A percentile compares a stretch with the other conserved stretches of the same genome.
These are phyloP conservation scores for Ricinus communis DNA, from an alignment of 345 rosid genomes.

Conservation along the genomic window DNA sequence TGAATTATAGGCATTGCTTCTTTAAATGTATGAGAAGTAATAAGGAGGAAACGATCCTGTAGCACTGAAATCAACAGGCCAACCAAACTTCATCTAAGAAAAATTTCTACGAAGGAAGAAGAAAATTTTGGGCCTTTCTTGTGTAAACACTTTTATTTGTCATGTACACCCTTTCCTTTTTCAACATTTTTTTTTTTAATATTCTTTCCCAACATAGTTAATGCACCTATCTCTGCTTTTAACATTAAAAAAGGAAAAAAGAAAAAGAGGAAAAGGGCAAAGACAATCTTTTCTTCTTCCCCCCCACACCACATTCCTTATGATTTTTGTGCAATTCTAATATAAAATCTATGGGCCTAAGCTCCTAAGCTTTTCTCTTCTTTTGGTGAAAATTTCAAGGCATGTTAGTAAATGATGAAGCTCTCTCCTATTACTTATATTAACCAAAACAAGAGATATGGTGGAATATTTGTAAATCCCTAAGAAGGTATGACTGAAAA, in stretches of 20 bases:
- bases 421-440: constrained; percentile 17
- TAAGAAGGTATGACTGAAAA: constrained; percentile 41
- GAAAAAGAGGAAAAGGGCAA: constrained; percentile 17
- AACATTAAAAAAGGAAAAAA: background rate
- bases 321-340: constrained; percentile 55
- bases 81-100: constrained; percentile 28
- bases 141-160: constrained; percentile 19
- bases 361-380: constrained; percentile 6
- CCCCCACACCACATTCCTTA: constrained; percentile 33
- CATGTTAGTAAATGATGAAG: constrained; percentile 38
- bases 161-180: constrained; percentile 16
- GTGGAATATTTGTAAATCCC: constrained; percentile 46
- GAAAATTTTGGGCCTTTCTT: constrained; percentile 19
- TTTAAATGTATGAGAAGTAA: background rate
- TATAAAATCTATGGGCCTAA: constrained; percentile 16
- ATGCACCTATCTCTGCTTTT: constrained; percentile 31
- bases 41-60: background rate
- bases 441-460: constrained; percentile 20
- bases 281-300: constrained; percentile 35
- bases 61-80: constrained; percentile 35
- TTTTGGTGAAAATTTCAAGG: constrained; percentile 39
- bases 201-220: constrained; percentile 21
- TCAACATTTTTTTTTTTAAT: no score
- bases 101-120: constrained; percentile 5
- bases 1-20: background rate